Percentiles rank a stretch among this genome's conserved stretches.
phyloP scores from a whole-genome alignment of 805 yeast species.

The Kazachstania psychrophila region DNA sequence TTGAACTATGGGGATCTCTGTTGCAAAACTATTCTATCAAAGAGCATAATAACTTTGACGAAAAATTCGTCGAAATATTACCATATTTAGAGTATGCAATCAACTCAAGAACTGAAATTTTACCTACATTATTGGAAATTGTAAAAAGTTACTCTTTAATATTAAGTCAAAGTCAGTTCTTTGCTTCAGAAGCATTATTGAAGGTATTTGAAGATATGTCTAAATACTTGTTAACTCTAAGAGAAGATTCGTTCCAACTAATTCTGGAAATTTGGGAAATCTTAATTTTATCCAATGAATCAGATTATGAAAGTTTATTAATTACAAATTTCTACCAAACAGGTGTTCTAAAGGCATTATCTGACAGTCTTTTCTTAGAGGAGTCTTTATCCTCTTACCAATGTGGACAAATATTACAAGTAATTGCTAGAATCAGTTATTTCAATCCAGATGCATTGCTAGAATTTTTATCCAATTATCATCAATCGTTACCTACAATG shows the following conservation, averaged over 20 bases:
- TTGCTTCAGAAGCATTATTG: conserved; percentile 20
- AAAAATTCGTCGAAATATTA: conserved; percentile 38
- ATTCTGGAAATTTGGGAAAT: conserved; percentile 35
- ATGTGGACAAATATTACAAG: conserved; percentile 29
- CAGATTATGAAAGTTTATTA: conserved; percentile 16
- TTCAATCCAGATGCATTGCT: conserved; percentile 28
- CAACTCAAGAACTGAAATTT: conserved; percentile 61
- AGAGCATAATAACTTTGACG: conserved; percentile 20
- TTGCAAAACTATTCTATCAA: conserved; percentile 49
- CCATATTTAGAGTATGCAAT: conserved; percentile 50
- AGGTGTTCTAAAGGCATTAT: conserved; percentile 19
- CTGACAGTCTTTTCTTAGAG: conserved; percentile 24
- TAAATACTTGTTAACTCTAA: conserved; percentile 47
- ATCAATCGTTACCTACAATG: conserved; percentile 15
- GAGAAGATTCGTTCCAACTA: conserved; percentile 57
- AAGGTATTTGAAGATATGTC: conserved; percentile 41
- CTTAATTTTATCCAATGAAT: conserved; percentile 19
- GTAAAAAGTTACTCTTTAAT: conserved; percentile 52
- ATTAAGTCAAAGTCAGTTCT: conserved; percentile 33
- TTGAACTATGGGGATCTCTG: conserved; percentile 70
- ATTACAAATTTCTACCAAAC: conserved; percentile 22
- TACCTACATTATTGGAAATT: conserved; percentile 54
- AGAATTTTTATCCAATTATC: conserved; percentile 24
- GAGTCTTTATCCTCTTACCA: conserved; percentile 27
- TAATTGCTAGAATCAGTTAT: conserved; percentile 32